Evolutionary conservation across 768 basidiomycete species (phyloP).

Genomic region (Dentipellis fragilis): DNA sequence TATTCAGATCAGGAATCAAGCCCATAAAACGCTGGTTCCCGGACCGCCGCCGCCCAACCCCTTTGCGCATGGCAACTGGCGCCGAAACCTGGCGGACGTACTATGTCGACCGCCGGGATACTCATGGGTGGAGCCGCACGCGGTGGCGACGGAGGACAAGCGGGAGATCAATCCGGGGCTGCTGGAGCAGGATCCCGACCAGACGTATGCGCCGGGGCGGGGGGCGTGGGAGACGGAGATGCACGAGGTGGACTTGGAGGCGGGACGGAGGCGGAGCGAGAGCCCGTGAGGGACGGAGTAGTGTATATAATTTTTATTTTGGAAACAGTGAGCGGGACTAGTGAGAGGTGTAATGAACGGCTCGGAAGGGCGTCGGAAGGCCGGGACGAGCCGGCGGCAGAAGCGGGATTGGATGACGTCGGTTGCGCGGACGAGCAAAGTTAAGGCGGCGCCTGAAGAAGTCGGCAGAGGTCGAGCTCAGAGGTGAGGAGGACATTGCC

Average conservation of each 20-base stretch:
- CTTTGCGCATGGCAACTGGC: conserved; percentile 74
- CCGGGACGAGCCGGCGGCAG: too few relatives aligned
- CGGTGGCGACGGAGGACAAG: conserved; percentile 57
- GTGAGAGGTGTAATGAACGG: too few relatives aligned
- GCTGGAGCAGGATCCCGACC: conserved; percentile 13
- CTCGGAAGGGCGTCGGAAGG: too few relatives aligned
- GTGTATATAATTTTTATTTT: too few relatives aligned
- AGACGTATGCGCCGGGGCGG: not conserved
- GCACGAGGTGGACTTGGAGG: conserved; percentile 5
- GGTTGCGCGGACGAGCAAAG: too few relatives aligned
- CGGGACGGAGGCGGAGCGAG: conserved; percentile 10
- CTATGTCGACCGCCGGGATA: conserved; percentile 74
- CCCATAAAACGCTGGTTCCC: conserved; percentile 59
- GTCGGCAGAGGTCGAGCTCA: too few relatives aligned
- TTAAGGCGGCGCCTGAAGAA: too few relatives aligned
- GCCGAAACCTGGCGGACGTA: conserved; percentile 62
- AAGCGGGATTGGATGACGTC: too few relatives aligned
- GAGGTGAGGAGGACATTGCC: too few relatives aligned
- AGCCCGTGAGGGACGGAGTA: too few relatives aligned
- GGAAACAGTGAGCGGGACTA: too few relatives aligned
- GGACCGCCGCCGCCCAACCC: conserved; percentile 71
- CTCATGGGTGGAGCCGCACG: conserved; percentile 67
- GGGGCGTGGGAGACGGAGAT: not conserved
- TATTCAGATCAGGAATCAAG: conserved; percentile 72
- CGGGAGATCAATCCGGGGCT: conserved; percentile 67